Conservation (phyloP, 1,284 basidiomycete species). For the Trichosporon coremiiforme region DNA sequence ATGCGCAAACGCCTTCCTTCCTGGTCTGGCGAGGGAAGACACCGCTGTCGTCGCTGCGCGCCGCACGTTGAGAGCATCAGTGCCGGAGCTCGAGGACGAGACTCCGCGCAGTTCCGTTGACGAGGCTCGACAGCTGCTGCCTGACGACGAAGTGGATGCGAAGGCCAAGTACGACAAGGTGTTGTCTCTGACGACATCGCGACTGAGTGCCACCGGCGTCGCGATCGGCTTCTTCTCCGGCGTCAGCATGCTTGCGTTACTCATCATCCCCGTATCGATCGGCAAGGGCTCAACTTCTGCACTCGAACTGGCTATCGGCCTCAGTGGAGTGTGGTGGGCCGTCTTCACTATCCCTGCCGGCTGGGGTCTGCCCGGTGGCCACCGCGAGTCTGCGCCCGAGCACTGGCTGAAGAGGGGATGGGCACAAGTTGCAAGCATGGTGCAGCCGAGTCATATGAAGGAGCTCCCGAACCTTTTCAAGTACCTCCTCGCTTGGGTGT, state of each 20-base stretch:
- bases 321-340: conserved; percentile 83
- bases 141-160: conserved; percentile 11
- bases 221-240: conserved; percentile 74
- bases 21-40: conserved; percentile 68
- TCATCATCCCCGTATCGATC: conserved; percentile 70
- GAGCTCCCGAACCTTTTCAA: conserved; percentile 78
- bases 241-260: conserved; percentile 71
- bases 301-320: conserved; percentile 73
- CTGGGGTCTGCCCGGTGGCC: conserved; percentile 65
- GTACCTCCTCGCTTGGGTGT: conserved; percentile 86
- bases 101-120: conserved; percentile 20
- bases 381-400: conserved; percentile 27
- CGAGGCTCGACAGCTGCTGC: conserved; percentile 34
- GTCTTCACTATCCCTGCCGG: conserved; percentile 73
- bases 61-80: conserved; percentile 8
- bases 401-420: conserved; percentile 43
- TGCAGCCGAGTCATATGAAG: conserved; percentile 68
- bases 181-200: conserved; percentile 70
- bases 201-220: conserved; percentile 78
- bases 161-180: conserved; percentile 59
- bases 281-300: conserved; percentile 71
- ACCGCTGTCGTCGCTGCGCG: conserved; percentile 60
- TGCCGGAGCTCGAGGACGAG: conserved; percentile 22
- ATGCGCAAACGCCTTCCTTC: conserved; percentile 86
- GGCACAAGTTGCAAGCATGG: conserved; percentile 61